Base-by-base conservation (phyloP, 2,329 filamentous ascomycete genomes). In the Colletotrichum tropicale region DNA sequence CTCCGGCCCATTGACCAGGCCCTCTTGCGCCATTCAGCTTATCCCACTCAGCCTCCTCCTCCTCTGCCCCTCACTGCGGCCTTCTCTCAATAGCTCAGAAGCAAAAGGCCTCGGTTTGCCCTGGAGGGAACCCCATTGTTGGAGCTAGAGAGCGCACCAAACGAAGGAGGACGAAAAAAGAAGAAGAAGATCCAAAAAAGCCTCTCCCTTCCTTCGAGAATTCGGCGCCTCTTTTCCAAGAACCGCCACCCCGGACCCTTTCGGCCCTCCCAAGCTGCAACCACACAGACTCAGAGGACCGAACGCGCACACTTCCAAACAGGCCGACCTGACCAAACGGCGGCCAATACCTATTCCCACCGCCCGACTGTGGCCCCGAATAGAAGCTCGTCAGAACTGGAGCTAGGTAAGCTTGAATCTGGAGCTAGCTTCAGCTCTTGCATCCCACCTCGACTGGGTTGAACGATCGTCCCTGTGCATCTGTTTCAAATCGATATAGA, bases 231-330 rank as follows among this genome's bases (percentile, higher is more conserved):
- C 21, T 52, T 24, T 61, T 66, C 48, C 36, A 60, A 61, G 48
- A 61, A 56, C 64, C 34, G 58, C 74, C 56, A 60, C 48, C 34
- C 34, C 58, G 70, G 70, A 26, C 38, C 62, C 58, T 52, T 38
- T 56, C 56, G 64, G 70, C 70, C 73, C 62, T 75, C 18, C n/a
- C 30, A 56, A 32, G 30, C 32, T 64, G 68, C 70, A 58, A 64
- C 68, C 70, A 69, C 74, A 74, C 74, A 69, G 74, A 74, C 70
- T 73, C 70, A 16, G 16, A 65, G 56, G 64, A 64, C 70, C 62
- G 43, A 69, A 43, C 56, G 30, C 34, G 32, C 52, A 72, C 34
- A 43, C 62, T 26, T 24, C 34, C 55, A 65, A 55, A 66, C 28
- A 62, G 28, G 36, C 55, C 55, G 43, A 34, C 28, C 60, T 66